Base-by-base conservation (phyloP, 495 filamentous ascomycete species). In the Elasticomyces elasticus region DNA sequence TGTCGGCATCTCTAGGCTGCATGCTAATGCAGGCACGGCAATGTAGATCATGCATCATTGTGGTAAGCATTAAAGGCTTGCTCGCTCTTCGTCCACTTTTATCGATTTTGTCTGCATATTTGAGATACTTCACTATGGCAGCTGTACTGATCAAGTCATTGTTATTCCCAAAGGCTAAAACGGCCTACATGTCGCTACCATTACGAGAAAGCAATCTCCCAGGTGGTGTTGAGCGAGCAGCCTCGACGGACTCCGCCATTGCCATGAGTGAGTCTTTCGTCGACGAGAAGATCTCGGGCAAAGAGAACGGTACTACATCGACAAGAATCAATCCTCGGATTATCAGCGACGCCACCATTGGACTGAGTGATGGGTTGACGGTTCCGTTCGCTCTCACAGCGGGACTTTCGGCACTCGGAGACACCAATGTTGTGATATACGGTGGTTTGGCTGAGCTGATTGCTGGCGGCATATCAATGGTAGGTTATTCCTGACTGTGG, bases 401-500 rank as follows among this genome's bases (percentile, higher is more conserved):
- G 23, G 61, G 61, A 6, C 64, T 81, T 19, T 79, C 76, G 12
- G 70, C 76, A 0, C 61, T 79, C 42, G 73, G 74, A 0, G 71
- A 78, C 55, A 77, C 78, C 33, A 73, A 73, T 38, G 70, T 79
- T 0, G 78, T 81, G 6, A 72, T 79, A n/a, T 76, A 77, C 58
- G 78, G 76, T 25, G 78, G 78, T 19, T 60, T 79, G 47, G 78
- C 78, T 4, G 78, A 81, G 60, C 63, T 81, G 22, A 77, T 77
- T 52, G 77, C 77, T 0, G 78, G 78, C 24, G 75, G 77, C 20
- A 77, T 81, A 49, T 78, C 76, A 6, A 80, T 80, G 77, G 35
- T n/a, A n/a, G n/a, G n/a, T n/a, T n/a, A n/a, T n/a, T n/a, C n/a
- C n/a, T n/a, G n/a, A n/a, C n/a, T n/a, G n/a, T n/a, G n/a, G n/a